A percentile compares a stretch with the other conserved stretches of the same genome.
Evolutionary conservation across 371 early-diverging fungal genomes (phyloP).

Genomic region (Mortierella sp.): DNA sequence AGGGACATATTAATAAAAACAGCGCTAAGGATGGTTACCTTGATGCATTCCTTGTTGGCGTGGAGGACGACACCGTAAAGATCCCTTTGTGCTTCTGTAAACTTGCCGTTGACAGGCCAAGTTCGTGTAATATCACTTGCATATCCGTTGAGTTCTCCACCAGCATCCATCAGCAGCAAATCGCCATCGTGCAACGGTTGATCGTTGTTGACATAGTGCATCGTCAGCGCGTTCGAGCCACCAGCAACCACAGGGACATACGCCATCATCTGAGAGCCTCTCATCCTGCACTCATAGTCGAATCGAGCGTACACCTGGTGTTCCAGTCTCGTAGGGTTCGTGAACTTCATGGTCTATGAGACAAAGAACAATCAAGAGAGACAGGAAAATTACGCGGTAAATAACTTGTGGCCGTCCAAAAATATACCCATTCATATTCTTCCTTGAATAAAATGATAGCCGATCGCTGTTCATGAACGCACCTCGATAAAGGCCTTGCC

Average conservation of each 20-base stretch:
- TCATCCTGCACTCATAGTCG: conserved; percentile 80
- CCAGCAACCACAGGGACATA: conserved; percentile 98
- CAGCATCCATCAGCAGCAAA: conserved; percentile 93
- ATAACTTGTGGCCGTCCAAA: too few relatives aligned
- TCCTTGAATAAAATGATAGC: background rate
- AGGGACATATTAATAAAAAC: too few relatives aligned
- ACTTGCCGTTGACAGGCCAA: conserved; percentile 94
- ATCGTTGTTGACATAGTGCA: conserved; percentile 96
- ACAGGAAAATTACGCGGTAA: too few relatives aligned
- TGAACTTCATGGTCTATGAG: conserved; percentile 72
- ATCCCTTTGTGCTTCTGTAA: conserved; percentile 82
- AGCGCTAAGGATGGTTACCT: conserved; percentile 58
- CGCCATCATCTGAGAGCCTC: conserved; percentile 83
- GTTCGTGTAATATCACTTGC: conserved; percentile 95
- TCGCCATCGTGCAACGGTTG: conserved; percentile 83
- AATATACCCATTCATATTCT: too few relatives aligned
- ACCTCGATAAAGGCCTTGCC: conserved; percentile 83
- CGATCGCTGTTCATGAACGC: conserved; percentile 23
- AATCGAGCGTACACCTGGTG: conserved; percentile 83
- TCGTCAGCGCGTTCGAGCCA: conserved; percentile 89
- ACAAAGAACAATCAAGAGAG: too few relatives aligned
- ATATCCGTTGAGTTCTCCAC: conserved; percentile 91
- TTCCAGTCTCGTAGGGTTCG: conserved; percentile 81
- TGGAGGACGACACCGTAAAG: conserved; percentile 90
- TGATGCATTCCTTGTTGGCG: conserved; percentile 89